A percentile compares a stretch with the other conserved stretches of the same genome.
Evolutionary conservation across 2,329 filamentous ascomycete genomes (phyloP).

Genomic region (Fusarium fracticaudum): DNA sequence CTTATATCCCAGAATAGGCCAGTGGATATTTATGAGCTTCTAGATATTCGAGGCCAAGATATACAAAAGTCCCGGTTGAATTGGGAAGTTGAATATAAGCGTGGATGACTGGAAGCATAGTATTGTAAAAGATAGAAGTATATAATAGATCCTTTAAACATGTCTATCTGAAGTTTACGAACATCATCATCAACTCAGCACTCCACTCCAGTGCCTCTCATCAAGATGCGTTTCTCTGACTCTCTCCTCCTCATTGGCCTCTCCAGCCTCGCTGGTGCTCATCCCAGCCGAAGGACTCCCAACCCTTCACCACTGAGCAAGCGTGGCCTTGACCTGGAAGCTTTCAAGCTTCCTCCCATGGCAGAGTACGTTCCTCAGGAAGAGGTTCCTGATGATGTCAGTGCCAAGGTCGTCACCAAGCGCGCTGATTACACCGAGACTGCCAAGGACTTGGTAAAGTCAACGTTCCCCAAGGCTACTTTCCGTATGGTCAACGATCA

Average conservation of each 20-base stretch:
- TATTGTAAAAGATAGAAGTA: background rate
- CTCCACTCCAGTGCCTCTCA: background rate
- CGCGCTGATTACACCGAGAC: constrained; percentile 54
- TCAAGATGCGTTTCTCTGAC: constrained; percentile 44
- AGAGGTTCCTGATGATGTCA: constrained; percentile 27
- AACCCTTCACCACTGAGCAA: constrained; percentile 37
- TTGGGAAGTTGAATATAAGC: constrained; percentile 10
- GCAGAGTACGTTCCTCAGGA: constrained; percentile 43
- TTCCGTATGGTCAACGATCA: constrained; percentile 64
- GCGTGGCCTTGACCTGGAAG: constrained; percentile 47
- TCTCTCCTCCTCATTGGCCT: constrained; percentile 47
- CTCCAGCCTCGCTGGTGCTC: constrained; percentile 47
- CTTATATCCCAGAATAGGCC: background rate
- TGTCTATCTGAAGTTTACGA: background rate
- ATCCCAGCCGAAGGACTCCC: constrained; percentile 44
- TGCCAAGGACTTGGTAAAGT: constrained; percentile 56
- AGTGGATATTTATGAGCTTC: background rate
- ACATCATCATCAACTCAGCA: background rate
- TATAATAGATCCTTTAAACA: background rate
- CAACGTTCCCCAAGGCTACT: constrained; percentile 46
- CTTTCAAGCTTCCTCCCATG: constrained; percentile 46
- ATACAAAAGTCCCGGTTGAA: constrained; percentile 16
- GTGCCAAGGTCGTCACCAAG: constrained; percentile 35
- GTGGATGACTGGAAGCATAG: background rate
- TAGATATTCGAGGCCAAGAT: constrained; percentile 4